A percentile compares a stretch with the other conserved stretches of the same genome.
These are phyloP conservation scores for Ogataea methylovora DNA, from an alignment of 805 yeast genomes.

Conservation along the genomic window DNA sequence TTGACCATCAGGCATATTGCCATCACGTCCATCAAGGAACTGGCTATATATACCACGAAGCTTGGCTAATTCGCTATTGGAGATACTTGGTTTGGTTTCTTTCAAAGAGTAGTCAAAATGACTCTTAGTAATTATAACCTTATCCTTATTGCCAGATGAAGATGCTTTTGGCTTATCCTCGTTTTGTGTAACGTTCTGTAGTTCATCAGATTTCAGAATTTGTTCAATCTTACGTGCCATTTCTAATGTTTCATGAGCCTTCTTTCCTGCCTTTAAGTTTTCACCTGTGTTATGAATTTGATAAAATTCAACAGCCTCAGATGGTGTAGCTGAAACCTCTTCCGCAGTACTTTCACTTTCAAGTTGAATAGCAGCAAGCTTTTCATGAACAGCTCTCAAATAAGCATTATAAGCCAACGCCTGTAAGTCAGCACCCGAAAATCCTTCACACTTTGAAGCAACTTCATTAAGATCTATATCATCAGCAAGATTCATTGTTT, in stretches of 20 bases:
- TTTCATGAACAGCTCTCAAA: conserved; percentile 73
- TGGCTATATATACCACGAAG: conserved; percentile 57
- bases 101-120: conserved; percentile 57
- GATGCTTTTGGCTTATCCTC: conserved; percentile 13
- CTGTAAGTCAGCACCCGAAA: conserved; percentile 92
- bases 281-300: conserved; percentile 6
- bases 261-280: neutral
- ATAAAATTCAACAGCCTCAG: conserved; percentile 13
- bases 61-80: conserved; percentile 59
- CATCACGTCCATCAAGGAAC: conserved; percentile 68
- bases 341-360: conserved; percentile 11
- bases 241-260: conserved; percentile 5
- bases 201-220: conserved; percentile 4
- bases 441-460: conserved; percentile 62
- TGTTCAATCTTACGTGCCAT: conserved; percentile 14
- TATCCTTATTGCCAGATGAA: conserved; percentile 3
- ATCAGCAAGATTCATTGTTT: conserved; percentile 50
- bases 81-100: conserved; percentile 88
- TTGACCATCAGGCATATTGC: conserved; percentile 81
- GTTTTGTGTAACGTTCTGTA: conserved; percentile 8
- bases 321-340: neutral
- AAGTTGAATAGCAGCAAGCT: conserved; percentile 41
- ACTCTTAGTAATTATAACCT: conserved; percentile 38
- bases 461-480: conserved; percentile 46
- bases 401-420: conserved; percentile 90